These are phyloP conservation scores for Globisporangium sylvaticum DNA, from an alignment of 352 stramenopile species.

Conservation along the genomic window DNA sequence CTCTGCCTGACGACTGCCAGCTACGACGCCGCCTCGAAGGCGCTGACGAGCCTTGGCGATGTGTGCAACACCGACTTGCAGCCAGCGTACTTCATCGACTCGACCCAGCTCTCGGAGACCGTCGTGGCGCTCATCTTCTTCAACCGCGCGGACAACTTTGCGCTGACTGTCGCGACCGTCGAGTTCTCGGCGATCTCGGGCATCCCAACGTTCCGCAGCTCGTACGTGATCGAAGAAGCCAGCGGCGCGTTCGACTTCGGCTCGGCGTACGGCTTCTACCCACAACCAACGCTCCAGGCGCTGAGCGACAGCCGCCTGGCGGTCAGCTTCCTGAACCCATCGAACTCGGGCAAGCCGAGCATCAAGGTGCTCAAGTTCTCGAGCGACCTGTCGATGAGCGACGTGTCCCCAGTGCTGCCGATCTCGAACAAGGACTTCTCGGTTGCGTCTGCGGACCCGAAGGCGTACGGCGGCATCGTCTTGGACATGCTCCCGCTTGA, in stretches of 20 bases:
- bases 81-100: conserved; percentile 69
- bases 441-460: conserved; percentile 44
- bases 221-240: conserved; percentile 62
- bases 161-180: conserved; percentile 61
- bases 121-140: conserved; percentile 66
- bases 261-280: conserved; percentile 57
- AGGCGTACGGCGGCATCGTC: conserved; percentile 45
- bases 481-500: conserved; percentile 54
- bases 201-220: conserved; percentile 58
- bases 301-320: conserved; percentile 53
- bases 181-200: conserved; percentile 58
- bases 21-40: conserved; percentile 21
- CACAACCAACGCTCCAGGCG: conserved; percentile 53
- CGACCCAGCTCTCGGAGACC: conserved; percentile 58
- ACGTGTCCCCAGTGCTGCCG: conserved; percentile 52
- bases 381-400: conserved; percentile 46
- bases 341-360: conserved; percentile 65
- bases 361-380: conserved; percentile 72
- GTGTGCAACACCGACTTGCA: conserved; percentile 54
- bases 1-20: conserved; percentile 55
- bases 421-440: conserved; percentile 75
- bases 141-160: conserved; percentile 69
- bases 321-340: conserved; percentile 73
- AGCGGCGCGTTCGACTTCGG: conserved; percentile 68
- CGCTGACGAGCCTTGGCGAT: conserved; percentile 26